phyloP scores from a whole-genome alignment of 345 rosid genomes.

The Litchi chinensis region DNA sequence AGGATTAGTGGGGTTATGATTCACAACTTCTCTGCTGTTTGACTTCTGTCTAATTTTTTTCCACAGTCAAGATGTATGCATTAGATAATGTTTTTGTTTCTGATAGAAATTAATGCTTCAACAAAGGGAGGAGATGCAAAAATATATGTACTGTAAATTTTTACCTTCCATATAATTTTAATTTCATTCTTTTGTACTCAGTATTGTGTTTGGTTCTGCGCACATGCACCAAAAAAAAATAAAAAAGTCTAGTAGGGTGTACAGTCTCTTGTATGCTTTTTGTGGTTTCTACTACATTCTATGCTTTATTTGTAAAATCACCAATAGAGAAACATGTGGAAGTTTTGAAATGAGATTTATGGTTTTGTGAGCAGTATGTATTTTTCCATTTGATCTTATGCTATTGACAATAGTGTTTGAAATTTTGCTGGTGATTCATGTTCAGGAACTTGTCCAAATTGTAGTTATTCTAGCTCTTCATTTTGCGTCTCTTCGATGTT shows the following conservation, averaged over 20 bases:
- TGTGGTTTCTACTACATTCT: not conserved
- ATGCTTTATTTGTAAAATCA: not conserved
- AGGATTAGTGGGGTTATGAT: not conserved
- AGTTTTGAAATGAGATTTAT: not conserved
- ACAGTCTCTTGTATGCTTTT: not conserved
- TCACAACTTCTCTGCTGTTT: slow-evolving; percentile 2
- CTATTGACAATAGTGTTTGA: not conserved
- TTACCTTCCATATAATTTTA: not conserved
- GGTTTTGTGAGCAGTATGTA: not conserved
- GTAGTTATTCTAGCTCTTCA: not conserved
- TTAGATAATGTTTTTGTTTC: not conserved
- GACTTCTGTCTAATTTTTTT: not conserved
- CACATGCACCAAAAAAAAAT: not conserved
- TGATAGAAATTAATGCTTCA: not conserved
- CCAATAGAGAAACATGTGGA: not conserved
- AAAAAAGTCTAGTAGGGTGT: not conserved
- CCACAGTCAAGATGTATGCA: not conserved
- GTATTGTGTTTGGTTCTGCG: not conserved
- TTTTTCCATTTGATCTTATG: not conserved
- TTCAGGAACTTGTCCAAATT: not conserved
- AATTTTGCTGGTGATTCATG: not conserved
- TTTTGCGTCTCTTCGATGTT: not conserved
- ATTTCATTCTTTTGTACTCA: not conserved
- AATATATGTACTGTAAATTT: not conserved
- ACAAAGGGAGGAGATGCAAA: not conserved